Conservation (phyloP, 306 rosid genomes). For the Dryas alaskensis region DNA sequence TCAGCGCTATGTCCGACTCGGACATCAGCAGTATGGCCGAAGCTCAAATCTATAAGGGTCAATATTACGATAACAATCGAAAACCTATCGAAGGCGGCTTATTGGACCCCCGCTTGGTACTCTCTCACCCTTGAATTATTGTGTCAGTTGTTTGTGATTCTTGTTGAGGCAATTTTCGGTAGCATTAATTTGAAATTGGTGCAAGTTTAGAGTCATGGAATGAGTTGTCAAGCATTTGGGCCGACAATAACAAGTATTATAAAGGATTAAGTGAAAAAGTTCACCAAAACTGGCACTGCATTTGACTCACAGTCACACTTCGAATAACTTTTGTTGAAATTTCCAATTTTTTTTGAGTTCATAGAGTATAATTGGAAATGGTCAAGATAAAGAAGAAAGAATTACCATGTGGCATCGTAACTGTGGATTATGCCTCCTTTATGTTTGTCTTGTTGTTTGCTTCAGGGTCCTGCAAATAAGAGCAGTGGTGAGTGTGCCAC, state of each 20-base stretch:
- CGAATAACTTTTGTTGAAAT: not conserved
- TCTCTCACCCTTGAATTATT: not conserved
- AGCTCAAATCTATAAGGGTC: conserved; percentile 57
- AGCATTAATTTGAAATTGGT: not conserved
- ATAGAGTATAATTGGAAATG: not conserved
- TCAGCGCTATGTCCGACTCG: conserved; percentile 52
- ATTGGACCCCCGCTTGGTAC: conserved; percentile 85
- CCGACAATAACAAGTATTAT: not conserved
- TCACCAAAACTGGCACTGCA: not conserved
- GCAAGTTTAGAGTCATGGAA: not conserved
- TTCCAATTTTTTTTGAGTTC: not conserved
- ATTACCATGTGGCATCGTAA: not conserved
- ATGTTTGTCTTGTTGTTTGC: conserved; percentile 11
- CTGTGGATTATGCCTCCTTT: not conserved
- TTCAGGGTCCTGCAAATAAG: conserved; percentile 82
- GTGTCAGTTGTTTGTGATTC: not conserved
- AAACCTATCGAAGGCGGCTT: conserved; percentile 56
- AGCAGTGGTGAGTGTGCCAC: conserved; percentile 51
- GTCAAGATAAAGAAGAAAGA: not conserved
- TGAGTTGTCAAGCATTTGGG: not conserved
- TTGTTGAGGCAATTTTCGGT: not conserved
- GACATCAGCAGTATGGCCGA: conserved; percentile 68
- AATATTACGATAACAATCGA: conserved; percentile 46
- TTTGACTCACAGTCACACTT: not conserved
- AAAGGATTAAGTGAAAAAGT: not conserved